Base-by-base conservation (phyloP, 2,329 filamentous ascomycete genomes). In the Epichloe gansuensis region DNA sequence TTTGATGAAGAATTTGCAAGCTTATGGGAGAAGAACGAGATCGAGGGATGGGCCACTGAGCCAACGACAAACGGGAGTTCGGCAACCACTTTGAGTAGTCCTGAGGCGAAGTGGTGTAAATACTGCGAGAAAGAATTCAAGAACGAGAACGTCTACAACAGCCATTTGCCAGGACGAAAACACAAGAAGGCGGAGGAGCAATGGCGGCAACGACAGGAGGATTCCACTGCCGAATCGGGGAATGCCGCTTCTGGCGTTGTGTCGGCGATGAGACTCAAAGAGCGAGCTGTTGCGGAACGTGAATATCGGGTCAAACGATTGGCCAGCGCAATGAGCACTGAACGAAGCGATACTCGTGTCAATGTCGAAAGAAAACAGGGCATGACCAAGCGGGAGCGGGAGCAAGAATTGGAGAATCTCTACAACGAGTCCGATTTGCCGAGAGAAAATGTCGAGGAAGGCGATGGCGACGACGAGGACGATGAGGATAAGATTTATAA, bases 281-380 rank as follows among this genome's bases (percentile, higher is more conserved):
- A 98, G 66, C 84, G 87, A 47, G 90, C 87, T 0, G 83, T 98
- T 9, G 93, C 93, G 2, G 87, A 93, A 64, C 84, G 89, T 51
- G 93, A 98, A 65, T 85, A 85, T 66, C 81, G 89, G 17, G 78
- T 96, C 50, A 86, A 84, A 64, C 85, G 85, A 51, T 76, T 98
- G 6, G 82, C 88, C 9, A 78, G 83, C 47, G 81, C 86, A 4
- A 93, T 98, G 81, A 84, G 87, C 64, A 86, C 85, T 13, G 88
- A 95, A 64, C 85, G 91, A 53, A 80, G 85, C 66, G 91, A 95
- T 63, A 97, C 93, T 0, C 81, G 87, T 47, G 85, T 93, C 60
- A 97, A 98, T 62, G 89, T 97, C 11, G 94, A 98, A 75, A 86
- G 93, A 49, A 93, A 89, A 67, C 89, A 94, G 66, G 91, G 91